Percentiles rank a stretch among this genome's conserved stretches.
These are phyloP conservation scores for Phtheirospermum japonicum DNA, from an alignment of 257 asterid species.

Conservation along the genomic window DNA sequence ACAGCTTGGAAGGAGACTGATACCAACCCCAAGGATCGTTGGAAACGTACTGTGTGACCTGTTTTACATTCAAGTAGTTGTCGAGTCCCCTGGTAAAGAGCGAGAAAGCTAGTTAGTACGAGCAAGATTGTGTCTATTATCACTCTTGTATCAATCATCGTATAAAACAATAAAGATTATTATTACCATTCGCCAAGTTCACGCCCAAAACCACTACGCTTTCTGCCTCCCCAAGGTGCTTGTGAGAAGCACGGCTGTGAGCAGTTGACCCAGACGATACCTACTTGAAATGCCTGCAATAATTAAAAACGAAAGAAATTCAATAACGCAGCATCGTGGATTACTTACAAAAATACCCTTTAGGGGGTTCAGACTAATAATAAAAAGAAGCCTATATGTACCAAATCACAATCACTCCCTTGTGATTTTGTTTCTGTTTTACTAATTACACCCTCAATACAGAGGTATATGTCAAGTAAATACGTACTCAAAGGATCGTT, in stretches of 20 bases:
- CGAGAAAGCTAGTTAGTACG: background rate
- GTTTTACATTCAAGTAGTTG: constrained; percentile 77
- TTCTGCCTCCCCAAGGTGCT: constrained; percentile 99
- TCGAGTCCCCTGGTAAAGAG: constrained; percentile 75
- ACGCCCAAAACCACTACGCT: constrained; percentile 96
- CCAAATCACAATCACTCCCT: background rate
- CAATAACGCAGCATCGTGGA: background rate
- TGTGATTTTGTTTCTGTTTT: background rate
- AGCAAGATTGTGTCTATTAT: constrained; percentile 1
- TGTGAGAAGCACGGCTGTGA: constrained; percentile 93
- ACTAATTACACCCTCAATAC: background rate
- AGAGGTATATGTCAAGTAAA: background rate
- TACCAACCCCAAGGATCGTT: constrained; percentile 87
- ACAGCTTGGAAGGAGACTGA: constrained; percentile 69
- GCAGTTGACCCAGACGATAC: constrained; percentile 90
- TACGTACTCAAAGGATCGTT: background rate
- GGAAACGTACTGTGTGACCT: constrained; percentile 70
- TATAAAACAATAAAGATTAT: background rate
- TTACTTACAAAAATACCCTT: background rate
- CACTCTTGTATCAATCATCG: background rate
- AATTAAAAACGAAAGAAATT: constrained; percentile 1
- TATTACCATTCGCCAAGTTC: constrained; percentile 93
- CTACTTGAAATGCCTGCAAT: constrained; percentile 78
- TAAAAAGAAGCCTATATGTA: background rate
- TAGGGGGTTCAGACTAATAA: background rate